Percentiles rank a stretch among this genome's conserved stretches.
phyloP scores from a whole-genome alignment of 495 filamentous ascomycete genomes.

The Penicillium samsonianum region DNA sequence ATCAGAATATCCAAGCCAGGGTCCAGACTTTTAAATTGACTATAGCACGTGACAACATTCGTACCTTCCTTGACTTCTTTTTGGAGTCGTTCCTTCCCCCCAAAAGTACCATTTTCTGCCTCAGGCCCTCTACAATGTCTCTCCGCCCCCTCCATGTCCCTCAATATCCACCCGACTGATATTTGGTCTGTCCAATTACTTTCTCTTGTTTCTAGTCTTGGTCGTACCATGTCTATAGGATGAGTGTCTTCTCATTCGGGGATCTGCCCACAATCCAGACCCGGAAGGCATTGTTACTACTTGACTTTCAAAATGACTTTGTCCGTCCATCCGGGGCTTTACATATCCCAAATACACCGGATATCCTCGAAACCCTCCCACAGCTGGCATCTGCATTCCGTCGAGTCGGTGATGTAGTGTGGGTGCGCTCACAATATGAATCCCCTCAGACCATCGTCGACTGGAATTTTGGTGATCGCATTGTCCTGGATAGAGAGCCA shows the following conservation, averaged over 20 bases:
- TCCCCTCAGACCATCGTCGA: conserved; percentile 55
- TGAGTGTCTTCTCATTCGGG: conserved; percentile 43
- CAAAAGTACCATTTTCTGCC: background rate
- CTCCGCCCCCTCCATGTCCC: background rate
- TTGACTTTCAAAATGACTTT: conserved; percentile 95
- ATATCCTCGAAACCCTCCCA: conserved; percentile 67
- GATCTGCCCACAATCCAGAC: conserved; percentile 60
- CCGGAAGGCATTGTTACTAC: conserved; percentile 77
- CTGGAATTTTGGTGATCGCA: conserved; percentile 41
- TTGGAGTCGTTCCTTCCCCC: background rate
- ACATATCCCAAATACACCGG: conserved; percentile 60
- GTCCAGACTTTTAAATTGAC: background rate
- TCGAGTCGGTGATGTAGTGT: conserved; percentile 77
- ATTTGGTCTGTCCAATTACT: conserved; percentile 3
- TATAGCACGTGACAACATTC: background rate
- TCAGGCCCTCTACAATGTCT: background rate
- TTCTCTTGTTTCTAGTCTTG: background rate
- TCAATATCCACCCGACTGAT: background rate
- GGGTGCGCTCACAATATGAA: conserved; percentile 79
- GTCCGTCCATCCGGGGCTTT: conserved; percentile 68
- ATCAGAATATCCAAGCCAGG: background rate
- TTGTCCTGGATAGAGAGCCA: conserved; percentile 36
- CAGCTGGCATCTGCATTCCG: conserved; percentile 73
- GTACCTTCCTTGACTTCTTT: background rate
- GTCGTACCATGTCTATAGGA: conserved; percentile 31